phyloP scores from a whole-genome alignment of 371 early-diverging fungal genomes.

The Umbelopsis sp. region DNA sequence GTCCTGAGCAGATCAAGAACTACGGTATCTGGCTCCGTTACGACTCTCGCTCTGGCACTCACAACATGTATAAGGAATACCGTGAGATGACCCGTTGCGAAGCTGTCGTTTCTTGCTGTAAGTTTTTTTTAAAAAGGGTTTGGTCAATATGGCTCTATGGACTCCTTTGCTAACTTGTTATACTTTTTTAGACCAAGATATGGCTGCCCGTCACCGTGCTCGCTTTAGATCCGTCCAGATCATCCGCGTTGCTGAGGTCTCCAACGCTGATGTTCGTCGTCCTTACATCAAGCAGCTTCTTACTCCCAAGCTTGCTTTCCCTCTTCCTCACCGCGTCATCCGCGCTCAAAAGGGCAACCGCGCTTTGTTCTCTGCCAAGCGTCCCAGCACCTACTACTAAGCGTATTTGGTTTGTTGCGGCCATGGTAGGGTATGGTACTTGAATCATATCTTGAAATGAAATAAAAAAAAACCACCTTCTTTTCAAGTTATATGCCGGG shows the following conservation, averaged over 20 bases:
- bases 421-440: slow-evolving; percentile 13
- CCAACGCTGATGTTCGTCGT: slow-evolving; percentile 91
- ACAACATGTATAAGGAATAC: slow-evolving; percentile 99
- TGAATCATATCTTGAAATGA: slow-evolving; percentile 17
- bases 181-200: slow-evolving; percentile 80
- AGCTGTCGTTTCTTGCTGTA: slow-evolving; percentile 94
- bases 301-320: slow-evolving; percentile 91
- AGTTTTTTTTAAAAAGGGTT: slow-evolving; percentile 23
- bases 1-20: slow-evolving; percentile 96
- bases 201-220: slow-evolving; percentile 99
- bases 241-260: slow-evolving; percentile 95
- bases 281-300: slow-evolving; percentile 97
- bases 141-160: not conserved
- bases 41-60: slow-evolving; percentile 98
- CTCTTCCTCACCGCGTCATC: slow-evolving; percentile 95
- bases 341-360: slow-evolving; percentile 74
- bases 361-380: slow-evolving; percentile 86
- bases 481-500: not conserved
- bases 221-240: slow-evolving; percentile 98
- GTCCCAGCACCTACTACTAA: slow-evolving; percentile 91
- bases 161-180: not conserved
- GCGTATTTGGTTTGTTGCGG: slow-evolving; percentile 16
- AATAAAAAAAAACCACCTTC: slow-evolving; percentile 12
- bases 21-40: slow-evolving; percentile 99
- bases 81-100: slow-evolving; percentile 94